phyloP scores from a whole-genome alignment of 2,329 filamentous ascomycete species.

The Colletotrichum destructivum region DNA sequence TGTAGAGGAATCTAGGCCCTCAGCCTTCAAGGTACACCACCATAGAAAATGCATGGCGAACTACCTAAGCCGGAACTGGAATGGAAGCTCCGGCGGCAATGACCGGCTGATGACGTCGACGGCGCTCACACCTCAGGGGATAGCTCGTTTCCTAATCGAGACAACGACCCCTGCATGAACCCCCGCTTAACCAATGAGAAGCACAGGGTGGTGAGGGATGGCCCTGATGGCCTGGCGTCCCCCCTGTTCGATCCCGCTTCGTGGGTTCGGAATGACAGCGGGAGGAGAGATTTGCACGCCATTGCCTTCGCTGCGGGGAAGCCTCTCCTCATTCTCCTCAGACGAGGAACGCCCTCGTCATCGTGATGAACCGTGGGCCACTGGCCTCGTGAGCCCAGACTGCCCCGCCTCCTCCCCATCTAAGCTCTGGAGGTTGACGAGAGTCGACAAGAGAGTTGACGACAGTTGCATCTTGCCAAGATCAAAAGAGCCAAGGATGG shows the following conservation, averaged over 20 bases:
- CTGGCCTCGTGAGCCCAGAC: too few species aligned
- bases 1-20: not conserved
- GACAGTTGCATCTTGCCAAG: not conserved
- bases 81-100: conserved; percentile 31
- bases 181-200: not conserved
- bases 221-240: too few species aligned
- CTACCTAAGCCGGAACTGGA: conserved; percentile 13
- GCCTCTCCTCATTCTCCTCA: not conserved
- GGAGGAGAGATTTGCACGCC: conserved; percentile 10
- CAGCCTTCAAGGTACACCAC: too few species aligned
- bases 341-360: conserved; percentile 23
- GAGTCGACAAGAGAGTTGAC: not conserved
- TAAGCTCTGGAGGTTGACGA: not conserved
- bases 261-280: conserved; percentile 8
- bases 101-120: conserved; percentile 40
- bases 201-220: not conserved
- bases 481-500: not conserved
- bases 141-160: conserved; percentile 15
- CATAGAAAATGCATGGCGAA: not conserved
- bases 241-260: too few species aligned
- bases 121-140: conserved; percentile 4
- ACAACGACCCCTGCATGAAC: not conserved
- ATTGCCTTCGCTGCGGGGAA: conserved; percentile 31
- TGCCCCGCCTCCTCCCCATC: not conserved
- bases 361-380: conserved; percentile 12